phyloP scores from a whole-genome alignment of 2,329 filamentous ascomycete genomes.

The Cladosporium sp. region DNA sequence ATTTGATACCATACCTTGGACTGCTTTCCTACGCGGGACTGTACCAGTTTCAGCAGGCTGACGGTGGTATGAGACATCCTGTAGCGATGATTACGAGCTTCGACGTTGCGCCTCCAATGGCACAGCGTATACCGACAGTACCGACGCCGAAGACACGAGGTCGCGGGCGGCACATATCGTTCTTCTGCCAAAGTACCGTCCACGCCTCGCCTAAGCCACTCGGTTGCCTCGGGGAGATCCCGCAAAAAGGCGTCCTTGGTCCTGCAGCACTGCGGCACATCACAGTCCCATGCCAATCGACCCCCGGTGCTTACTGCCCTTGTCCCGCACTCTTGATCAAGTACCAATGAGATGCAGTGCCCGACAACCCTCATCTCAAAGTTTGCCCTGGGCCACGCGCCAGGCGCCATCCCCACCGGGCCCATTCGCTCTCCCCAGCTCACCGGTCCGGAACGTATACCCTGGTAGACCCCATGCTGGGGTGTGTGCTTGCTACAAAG shows the following conservation, averaged over 20 bases:
- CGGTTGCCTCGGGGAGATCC: not conserved
- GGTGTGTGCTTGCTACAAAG: not conserved
- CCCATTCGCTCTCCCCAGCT: not conserved
- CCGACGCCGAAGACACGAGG: not conserved
- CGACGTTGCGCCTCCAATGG: no score
- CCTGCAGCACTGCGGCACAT: slow-evolving; percentile 3
- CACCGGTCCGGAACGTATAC: not conserved
- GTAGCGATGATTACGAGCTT: no score
- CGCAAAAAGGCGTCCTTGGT: not conserved
- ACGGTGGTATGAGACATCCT: not conserved
- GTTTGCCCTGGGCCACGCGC: not conserved
- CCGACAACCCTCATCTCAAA: not conserved
- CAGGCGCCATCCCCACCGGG: not conserved
- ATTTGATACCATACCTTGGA: not conserved
- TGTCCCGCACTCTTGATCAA: not conserved
- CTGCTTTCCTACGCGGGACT: not conserved
- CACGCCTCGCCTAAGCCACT: not conserved
- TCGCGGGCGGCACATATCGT: not conserved
- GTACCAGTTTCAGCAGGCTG: not conserved
- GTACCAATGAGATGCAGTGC: not conserved
- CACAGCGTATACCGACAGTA: not conserved
- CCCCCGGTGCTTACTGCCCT: not conserved
- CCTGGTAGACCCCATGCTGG: not conserved
- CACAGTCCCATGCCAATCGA: not conserved
- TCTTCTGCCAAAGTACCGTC: not conserved